Evolutionary conservation across 2,329 filamentous ascomycete species (phyloP), one percentile per base, ranked within the genome.

Genomic region (Alternaria conjuncta): DNA sequence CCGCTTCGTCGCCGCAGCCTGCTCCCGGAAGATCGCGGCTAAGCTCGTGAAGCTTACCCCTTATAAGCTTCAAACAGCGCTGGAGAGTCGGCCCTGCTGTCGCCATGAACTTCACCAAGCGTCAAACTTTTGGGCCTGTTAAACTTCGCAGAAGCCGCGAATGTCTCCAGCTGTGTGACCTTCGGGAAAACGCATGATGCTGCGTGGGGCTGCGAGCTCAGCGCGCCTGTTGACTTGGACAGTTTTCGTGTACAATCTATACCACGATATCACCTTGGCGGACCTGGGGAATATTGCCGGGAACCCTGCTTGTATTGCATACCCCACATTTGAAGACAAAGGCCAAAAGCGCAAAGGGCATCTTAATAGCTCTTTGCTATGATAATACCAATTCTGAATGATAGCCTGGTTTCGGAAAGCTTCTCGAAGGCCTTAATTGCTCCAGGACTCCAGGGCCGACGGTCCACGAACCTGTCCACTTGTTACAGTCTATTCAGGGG

Each of bases 361-460:
- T 71, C 67, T 71, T 67, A 66, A 57, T 49, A 65, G 61, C 60
- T 58, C 65, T 61, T 65, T 57, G 43, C 56, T 60, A 57, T 62
- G 60, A 54, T 65, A 28, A 58, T 63, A 67, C 51, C 46, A 47
- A 56, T 20, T 53, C 56, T 10, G 32, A 55, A 57, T 61, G 65
- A 71, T 49, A 64, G 67, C 68, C 69, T 70, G 45, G 26, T 41
- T 57, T 56, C 43, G 64, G 68, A 72, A 74, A 62, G 58, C 68
- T 75, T 75, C 72, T 74, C 70, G 71, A 75, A 72, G 61, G 62
- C 66, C 60, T 64, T 67, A 58, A 56, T 63, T 63, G 46, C 59
- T 45, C 44, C 57, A 68, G 69, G 72, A 60, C 62, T 51, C 59
- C 53, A 74, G 73, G 73, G 62, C 74, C 74, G 74, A 51, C 53